Conservation (phyloP, 2,329 filamentous ascomycete genomes). For the Trichoderma sp. region DNA sequence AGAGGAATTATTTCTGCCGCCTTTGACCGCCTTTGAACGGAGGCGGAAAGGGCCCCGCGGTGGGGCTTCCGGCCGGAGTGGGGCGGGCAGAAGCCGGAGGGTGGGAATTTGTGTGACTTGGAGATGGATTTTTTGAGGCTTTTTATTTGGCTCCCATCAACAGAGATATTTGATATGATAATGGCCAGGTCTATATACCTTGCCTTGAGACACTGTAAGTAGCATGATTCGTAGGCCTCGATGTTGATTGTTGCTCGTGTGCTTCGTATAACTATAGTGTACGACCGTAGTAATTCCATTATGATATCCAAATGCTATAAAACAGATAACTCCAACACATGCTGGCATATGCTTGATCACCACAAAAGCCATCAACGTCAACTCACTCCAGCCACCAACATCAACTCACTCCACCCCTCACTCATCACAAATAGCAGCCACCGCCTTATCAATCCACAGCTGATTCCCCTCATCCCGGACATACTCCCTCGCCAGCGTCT, state of each 20-base stretch:
- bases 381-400: neutral
- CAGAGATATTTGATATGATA: too few species aligned
- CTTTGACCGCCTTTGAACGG: slow-evolving; percentile 39
- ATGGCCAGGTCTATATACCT: too few species aligned
- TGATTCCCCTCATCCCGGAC: slow-evolving; percentile 2
- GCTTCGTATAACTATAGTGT: too few species aligned
- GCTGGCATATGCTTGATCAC: neutral
- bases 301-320: too few species aligned
- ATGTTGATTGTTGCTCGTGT: too few species aligned
- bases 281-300: too few species aligned
- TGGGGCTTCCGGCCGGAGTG: slow-evolving; percentile 29
- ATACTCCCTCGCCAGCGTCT: slow-evolving; percentile 9
- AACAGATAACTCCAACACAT: neutral
- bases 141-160: too few species aligned
- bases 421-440: slow-evolving; percentile 14
- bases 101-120: neutral
- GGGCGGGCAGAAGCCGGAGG: slow-evolving; percentile 1
- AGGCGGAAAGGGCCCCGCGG: slow-evolving; percentile 33
- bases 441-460: slow-evolving; percentile 19
- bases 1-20: slow-evolving; percentile 46
- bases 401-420: neutral
- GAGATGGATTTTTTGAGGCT: too few species aligned
- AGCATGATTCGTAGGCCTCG: too few species aligned
- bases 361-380: too few species aligned
- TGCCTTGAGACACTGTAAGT: too few species aligned